phyloP scores from a whole-genome alignment of 441 rosid species.

The Omphalea diandra region DNA sequence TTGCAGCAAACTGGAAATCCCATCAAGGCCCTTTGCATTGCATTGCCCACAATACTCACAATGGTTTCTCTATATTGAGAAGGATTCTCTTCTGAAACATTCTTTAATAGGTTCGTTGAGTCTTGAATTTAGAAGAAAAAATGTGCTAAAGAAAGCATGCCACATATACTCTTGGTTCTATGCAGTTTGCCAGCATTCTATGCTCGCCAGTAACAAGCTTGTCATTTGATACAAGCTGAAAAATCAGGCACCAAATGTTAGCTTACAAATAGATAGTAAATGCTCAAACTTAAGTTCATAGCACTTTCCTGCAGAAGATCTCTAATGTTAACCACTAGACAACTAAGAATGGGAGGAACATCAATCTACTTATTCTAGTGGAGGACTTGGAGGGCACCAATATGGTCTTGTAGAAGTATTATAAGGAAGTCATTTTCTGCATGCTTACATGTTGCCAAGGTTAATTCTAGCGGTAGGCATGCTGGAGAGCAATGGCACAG shows the following conservation, averaged over 20 bases:
- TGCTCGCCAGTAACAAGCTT: slow-evolving; percentile 51
- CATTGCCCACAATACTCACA: slow-evolving; percentile 29
- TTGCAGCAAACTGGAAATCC: slow-evolving; percentile 43
- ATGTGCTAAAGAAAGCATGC: slow-evolving; percentile 48
- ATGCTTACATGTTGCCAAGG: slow-evolving; percentile 26
- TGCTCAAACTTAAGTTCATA: not conserved
- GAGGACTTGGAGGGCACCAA: slow-evolving; percentile 32
- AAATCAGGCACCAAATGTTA: slow-evolving; percentile 1
- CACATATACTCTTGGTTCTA: slow-evolving; percentile 53
- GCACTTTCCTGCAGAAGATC: slow-evolving; percentile 9
- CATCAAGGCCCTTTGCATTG: slow-evolving; percentile 46
- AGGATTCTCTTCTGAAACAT: slow-evolving; percentile 52
- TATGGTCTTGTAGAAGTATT: slow-evolving; percentile 28
- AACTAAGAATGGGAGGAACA: slow-evolving; percentile 25
- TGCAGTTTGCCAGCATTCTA: slow-evolving; percentile 43
- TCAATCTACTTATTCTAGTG: slow-evolving; percentile 18
- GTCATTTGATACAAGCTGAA: slow-evolving; percentile 52
- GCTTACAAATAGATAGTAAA: no score
- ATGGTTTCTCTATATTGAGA: slow-evolving; percentile 49
- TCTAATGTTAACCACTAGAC: slow-evolving; percentile 13
- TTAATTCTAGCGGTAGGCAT: slow-evolving; percentile 24
- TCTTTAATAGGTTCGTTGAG: slow-evolving; percentile 57
- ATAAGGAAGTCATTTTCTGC: slow-evolving; percentile 27
- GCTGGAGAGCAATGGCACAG: slow-evolving; percentile 31
- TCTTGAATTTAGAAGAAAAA: no score